Conservation (phyloP, 2,329 filamentous ascomycete genomes). For the Lecanicillium sp. region DNA sequence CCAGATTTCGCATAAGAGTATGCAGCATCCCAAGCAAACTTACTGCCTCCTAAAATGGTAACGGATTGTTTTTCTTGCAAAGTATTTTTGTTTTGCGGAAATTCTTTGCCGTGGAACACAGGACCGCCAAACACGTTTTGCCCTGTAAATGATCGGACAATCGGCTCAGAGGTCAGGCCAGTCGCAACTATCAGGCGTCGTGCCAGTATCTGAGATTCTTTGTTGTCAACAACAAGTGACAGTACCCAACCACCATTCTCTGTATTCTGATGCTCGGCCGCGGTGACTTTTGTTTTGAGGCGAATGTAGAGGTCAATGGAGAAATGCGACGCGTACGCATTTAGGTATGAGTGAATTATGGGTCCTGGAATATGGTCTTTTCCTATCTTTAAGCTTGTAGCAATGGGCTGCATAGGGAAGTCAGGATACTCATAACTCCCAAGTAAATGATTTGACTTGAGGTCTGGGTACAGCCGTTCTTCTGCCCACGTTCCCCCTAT, state of each 20-base stretch:
- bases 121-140: slow-evolving; percentile 25
- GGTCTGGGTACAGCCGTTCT: slow-evolving; percentile 48
- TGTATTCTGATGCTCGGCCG: slow-evolving; percentile 23
- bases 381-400: slow-evolving; percentile 27
- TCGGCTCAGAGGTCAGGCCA: slow-evolving; percentile 36
- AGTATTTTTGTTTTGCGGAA: slow-evolving; percentile 22
- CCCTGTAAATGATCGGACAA: slow-evolving; percentile 30
- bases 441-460: slow-evolving; percentile 56
- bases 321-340: slow-evolving; percentile 32
- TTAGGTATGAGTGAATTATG: slow-evolving; percentile 27
- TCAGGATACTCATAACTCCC: slow-evolving; percentile 57
- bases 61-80: slow-evolving; percentile 24
- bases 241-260: slow-evolving; percentile 15
- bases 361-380: slow-evolving; percentile 28
- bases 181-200: slow-evolving; percentile 41
- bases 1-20: slow-evolving; percentile 44
- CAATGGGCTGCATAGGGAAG: slow-evolving; percentile 47
- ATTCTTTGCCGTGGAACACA: slow-evolving; percentile 36
- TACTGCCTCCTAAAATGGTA: slow-evolving; percentile 46
- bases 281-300: slow-evolving; percentile 41
- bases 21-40: slow-evolving; percentile 50
- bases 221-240: slow-evolving; percentile 4
- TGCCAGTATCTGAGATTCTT: slow-evolving; percentile 14
- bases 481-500: slow-evolving; percentile 54
- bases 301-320: slow-evolving; percentile 38